A percentile compares a stretch with the other conserved stretches of the same genome.
These are phyloP conservation scores for Didymella pomorum DNA, from an alignment of 2,329 filamentous ascomycete species.

Conservation along the genomic window DNA sequence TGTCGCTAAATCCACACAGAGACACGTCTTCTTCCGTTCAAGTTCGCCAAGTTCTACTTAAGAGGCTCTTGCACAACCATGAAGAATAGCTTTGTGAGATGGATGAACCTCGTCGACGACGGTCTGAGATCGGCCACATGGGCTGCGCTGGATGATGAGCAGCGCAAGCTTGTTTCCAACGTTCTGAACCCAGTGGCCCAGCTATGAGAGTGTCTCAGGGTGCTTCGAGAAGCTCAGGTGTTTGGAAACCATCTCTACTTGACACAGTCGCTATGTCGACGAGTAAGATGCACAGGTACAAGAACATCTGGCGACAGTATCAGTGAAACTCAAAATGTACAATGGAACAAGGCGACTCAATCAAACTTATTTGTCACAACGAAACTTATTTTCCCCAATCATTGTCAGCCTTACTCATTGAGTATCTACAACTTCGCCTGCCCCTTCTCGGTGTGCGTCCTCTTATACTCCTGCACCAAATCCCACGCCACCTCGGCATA, in stretches of 20 bases:
- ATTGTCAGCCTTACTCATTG: neutral
- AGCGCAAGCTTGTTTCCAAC: too few relatives aligned
- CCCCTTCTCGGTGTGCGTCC: conserved; percentile 29
- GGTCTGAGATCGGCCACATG: neutral
- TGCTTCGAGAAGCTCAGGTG: too few relatives aligned
- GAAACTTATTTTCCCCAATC: neutral
- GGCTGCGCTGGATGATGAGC: too few relatives aligned
- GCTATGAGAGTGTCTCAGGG: too few relatives aligned
- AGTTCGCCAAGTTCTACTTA: neutral
- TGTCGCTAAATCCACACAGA: neutral
- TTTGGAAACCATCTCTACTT: too few relatives aligned
- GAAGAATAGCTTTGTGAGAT: too few relatives aligned
- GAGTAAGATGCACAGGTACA: too few relatives aligned
- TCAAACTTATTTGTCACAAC: neutral
- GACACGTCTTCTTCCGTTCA: neutral
- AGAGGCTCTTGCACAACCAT: too few relatives aligned
- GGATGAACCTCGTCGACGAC: too few relatives aligned
- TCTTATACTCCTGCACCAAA: conserved; percentile 65
- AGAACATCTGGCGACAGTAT: neutral
- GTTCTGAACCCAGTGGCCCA: too few relatives aligned
- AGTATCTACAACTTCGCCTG: conserved; percentile 48
- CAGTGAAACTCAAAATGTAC: neutral
- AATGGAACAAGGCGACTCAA: too few relatives aligned
- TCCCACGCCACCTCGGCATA: conserved; percentile 83
- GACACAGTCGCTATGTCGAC: too few relatives aligned